Evolutionary conservation across 2,329 filamentous ascomycete species (phyloP).

Genomic region (Penicillium sp.): DNA sequence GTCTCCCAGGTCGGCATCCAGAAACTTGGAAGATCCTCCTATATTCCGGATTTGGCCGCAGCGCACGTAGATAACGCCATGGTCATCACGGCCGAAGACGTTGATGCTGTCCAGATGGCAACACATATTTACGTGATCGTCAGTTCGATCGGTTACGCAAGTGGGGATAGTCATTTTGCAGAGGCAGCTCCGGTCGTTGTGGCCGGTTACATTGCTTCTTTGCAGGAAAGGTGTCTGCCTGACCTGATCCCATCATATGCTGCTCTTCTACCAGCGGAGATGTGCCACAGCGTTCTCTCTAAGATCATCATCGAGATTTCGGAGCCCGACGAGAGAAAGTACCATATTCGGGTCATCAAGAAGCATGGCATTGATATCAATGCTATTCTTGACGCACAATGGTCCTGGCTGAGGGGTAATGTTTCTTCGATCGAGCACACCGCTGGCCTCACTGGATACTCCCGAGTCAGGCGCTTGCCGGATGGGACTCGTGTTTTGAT

Average conservation of each 20-base stretch:
- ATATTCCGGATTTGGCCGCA: constrained; percentile 51
- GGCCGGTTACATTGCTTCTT: constrained; percentile 77
- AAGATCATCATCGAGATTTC: constrained; percentile 75
- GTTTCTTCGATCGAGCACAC: constrained; percentile 41
- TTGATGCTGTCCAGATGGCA: constrained; percentile 68
- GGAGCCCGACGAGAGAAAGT: constrained; percentile 65
- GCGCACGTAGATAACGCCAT: constrained; percentile 56
- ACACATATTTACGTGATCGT: constrained; percentile 70
- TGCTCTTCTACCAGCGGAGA: constrained; percentile 69
- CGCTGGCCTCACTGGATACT: constrained; percentile 35
- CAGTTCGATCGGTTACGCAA: constrained; percentile 59
- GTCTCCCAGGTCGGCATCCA: constrained; percentile 41
- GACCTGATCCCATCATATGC: constrained; percentile 87
- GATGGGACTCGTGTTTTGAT: constrained; percentile 58
- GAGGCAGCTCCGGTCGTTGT: constrained; percentile 69
- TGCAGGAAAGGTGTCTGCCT: constrained; percentile 72
- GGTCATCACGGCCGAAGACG: constrained; percentile 47
- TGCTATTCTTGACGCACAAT: constrained; percentile 73
- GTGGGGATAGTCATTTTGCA: constrained; percentile 56
- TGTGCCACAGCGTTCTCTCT: constrained; percentile 72
- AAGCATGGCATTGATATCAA: constrained; percentile 73
- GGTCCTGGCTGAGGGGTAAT: constrained; percentile 48
- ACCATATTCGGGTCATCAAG: constrained; percentile 74
- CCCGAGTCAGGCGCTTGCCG: constrained; percentile 56
- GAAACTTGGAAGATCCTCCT: constrained; percentile 30